Evolutionary conservation across 2,329 filamentous ascomycete species (phyloP), one percentile per base, ranked within the genome.

Genomic region (Proliferodiscus dingleyae): DNA sequence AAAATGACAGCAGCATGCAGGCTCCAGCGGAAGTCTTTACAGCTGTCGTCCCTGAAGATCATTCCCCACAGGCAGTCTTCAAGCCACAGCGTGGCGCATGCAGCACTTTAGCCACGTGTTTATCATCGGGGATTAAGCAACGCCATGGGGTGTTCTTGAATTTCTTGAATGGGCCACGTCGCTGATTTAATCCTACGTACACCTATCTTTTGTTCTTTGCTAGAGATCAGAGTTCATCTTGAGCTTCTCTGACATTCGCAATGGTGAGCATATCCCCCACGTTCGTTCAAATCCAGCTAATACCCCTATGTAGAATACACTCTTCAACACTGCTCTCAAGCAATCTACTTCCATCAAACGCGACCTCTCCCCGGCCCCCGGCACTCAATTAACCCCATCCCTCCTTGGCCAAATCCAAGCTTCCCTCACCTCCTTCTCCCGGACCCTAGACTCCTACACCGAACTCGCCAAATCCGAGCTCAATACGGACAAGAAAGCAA

Each of bases 401-500:
- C 72, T 86, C 10, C 83, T 74, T 66, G 84, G 85, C 62, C 85
- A 89, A 66, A 80, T 89, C 53, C 84, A 85, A n/a, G 84, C 82
- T 16, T 87, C 87, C 11, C 71, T 94, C 23, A 82, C 86, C 34
- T 69, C 89, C 49, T 89, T 98, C 66, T 80, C 86, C 37, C 88
- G 93, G 50, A 95, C 89, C 1, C 77, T 98, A 54, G 90, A 96
- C 69, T 90, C 96, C 64, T 98, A 98, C 72, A 81, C 85, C 60
- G 77, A 78, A 45, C 80, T 95, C 23, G 85, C 90, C 1, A 87
- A 87, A 55, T 87, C 91, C 60, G 93, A 98, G 67, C 80, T 95
- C 24, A 90, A 95, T 46, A 78, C 86, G 4, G 85, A 87, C 49
- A 98, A 97, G 69, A 87, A 95, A 58, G 85, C 93, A 49, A 95